Percentiles rank a stretch among this genome's conserved stretches.
phyloP scores from a whole-genome alignment of 805 yeast species.

The Teunomyces stri region DNA sequence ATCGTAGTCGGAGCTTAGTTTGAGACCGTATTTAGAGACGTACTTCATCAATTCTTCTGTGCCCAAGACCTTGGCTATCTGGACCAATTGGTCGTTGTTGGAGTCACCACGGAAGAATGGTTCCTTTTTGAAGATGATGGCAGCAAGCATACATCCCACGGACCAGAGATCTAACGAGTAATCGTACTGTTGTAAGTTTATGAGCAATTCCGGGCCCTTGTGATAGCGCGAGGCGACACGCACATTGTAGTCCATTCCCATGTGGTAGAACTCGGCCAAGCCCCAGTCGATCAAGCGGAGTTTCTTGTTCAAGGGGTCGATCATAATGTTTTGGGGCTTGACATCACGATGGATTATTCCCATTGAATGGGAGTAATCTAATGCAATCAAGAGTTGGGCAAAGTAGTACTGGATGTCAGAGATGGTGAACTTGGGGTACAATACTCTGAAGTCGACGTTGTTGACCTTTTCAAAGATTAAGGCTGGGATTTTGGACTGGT shows the following conservation, averaged over 20 bases:
- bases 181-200: slow-evolving; percentile 84
- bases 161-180: slow-evolving; percentile 94
- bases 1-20: slow-evolving; percentile 71
- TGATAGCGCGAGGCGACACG: slow-evolving; percentile 91
- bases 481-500: slow-evolving; percentile 79
- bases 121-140: slow-evolving; percentile 85
- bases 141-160: slow-evolving; percentile 88
- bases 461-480: slow-evolving; percentile 80
- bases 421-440: slow-evolving; percentile 76
- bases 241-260: slow-evolving; percentile 85
- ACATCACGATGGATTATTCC: slow-evolving; percentile 96
- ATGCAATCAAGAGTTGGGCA: slow-evolving; percentile 74
- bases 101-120: slow-evolving; percentile 92
- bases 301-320: slow-evolving; percentile 70
- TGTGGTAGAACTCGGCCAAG: slow-evolving; percentile 88
- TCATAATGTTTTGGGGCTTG: slow-evolving; percentile 95
- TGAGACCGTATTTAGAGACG: slow-evolving; percentile 66
- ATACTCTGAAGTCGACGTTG: slow-evolving; percentile 76
- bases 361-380: slow-evolving; percentile 89
- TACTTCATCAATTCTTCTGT: slow-evolving; percentile 75
- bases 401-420: slow-evolving; percentile 80
- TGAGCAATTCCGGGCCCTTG: slow-evolving; percentile 89
- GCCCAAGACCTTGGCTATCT: slow-evolving; percentile 84
- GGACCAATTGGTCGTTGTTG: slow-evolving; percentile 86
- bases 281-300: slow-evolving; percentile 94